phyloP scores from a whole-genome alignment of 495 filamentous ascomycete species.

The Penicillium daleae region DNA sequence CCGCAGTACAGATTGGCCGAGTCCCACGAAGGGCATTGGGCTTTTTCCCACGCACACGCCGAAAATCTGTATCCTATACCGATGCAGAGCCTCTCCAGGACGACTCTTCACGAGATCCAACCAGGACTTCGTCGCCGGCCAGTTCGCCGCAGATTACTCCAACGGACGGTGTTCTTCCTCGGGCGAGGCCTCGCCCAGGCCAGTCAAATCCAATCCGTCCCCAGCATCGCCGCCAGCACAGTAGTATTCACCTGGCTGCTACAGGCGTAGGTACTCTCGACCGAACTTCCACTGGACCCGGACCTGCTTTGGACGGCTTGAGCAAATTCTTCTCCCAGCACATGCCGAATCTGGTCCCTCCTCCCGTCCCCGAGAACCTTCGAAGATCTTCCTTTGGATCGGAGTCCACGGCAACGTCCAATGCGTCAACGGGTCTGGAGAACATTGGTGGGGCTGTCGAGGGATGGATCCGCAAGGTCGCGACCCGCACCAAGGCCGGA shows the following conservation, averaged over 20 bases:
- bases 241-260: slow-evolving; percentile 61
- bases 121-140: slow-evolving; percentile 41
- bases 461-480: slow-evolving; percentile 83
- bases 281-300: slow-evolving; percentile 67
- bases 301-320: slow-evolving; percentile 77
- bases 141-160: slow-evolving; percentile 35
- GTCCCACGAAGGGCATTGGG: slow-evolving; percentile 80
- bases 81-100: slow-evolving; percentile 39
- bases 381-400: slow-evolving; percentile 48
- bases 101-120: slow-evolving; percentile 41
- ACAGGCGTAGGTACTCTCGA: slow-evolving; percentile 85
- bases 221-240: slow-evolving; percentile 47
- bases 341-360: slow-evolving; percentile 67
- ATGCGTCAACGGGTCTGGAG: slow-evolving; percentile 66
- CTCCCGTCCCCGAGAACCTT: slow-evolving; percentile 29
- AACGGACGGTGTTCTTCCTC: slow-evolving; percentile 28
- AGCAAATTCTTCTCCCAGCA: slow-evolving; percentile 80
- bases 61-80: slow-evolving; percentile 68
- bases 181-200: slow-evolving; percentile 26
- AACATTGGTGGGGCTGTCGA: slow-evolving; percentile 85
- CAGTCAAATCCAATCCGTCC: slow-evolving; percentile 26
- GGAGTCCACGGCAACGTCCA: slow-evolving; percentile 45
- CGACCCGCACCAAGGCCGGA: slow-evolving; percentile 51
- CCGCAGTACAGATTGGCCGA: slow-evolving; percentile 82
- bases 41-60: slow-evolving; percentile 88